These are phyloP conservation scores for Stephanodiscus triporus DNA, from an alignment of 108 stramenopile species.

Conservation along the genomic window DNA sequence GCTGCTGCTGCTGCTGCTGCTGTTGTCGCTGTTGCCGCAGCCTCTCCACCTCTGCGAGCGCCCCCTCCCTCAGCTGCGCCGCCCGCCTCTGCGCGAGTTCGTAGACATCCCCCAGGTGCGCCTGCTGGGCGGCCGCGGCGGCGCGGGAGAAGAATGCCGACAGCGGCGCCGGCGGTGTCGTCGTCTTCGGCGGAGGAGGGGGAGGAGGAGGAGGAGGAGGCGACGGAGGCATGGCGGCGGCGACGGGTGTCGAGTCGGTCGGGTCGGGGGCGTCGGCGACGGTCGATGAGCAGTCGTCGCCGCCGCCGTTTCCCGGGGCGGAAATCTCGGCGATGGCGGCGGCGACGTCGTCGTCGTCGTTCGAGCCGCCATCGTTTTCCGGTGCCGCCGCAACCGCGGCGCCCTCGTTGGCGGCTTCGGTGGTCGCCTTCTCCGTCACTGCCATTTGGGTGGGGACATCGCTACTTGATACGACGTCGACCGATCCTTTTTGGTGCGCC, in stretches of 20 bases:
- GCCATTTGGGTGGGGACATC: too few species aligned
- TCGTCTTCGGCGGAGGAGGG: background rate
- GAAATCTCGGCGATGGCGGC: too few species aligned
- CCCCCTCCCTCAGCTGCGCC: conserved; percentile 9
- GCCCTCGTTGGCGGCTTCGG: too few species aligned
- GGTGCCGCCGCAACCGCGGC: too few species aligned
- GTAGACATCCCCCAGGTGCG: conserved; percentile 24
- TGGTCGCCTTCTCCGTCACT: too few species aligned
- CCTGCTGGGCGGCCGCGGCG: conserved; percentile 9
- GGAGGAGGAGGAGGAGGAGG: background rate
- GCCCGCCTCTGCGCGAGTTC: conserved; percentile 29
- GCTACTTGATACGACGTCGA: too few species aligned
- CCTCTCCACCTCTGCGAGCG: conserved; percentile 18
- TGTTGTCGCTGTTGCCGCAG: conserved; percentile 11
- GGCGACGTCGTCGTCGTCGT: too few species aligned
- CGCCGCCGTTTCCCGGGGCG: background rate
- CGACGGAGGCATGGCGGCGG: background rate
- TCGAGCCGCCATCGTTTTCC: too few species aligned
- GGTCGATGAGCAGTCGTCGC: background rate
- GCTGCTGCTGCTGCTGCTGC: background rate
- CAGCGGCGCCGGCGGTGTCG: background rate
- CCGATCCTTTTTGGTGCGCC: too few species aligned
- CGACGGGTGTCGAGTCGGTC: background rate
- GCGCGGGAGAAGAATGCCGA: conserved; percentile 33
- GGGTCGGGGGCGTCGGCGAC: background rate